Conservation (phyloP, 2,329 filamentous ascomycete species). For the Cylindrodendrum hubeiense region DNA sequence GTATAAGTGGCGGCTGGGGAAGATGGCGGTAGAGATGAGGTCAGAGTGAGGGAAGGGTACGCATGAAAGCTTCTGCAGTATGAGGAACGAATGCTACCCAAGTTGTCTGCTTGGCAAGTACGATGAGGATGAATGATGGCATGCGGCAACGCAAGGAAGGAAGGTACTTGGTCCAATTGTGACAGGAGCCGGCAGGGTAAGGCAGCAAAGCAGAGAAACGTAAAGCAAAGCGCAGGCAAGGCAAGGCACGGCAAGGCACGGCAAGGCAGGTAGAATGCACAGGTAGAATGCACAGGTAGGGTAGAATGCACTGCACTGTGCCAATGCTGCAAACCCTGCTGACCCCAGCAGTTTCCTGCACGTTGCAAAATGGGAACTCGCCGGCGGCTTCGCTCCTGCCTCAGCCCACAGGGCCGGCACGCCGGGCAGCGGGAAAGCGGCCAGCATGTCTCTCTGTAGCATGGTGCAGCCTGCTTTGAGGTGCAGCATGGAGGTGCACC, state of each 20-base stretch:
- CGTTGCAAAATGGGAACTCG: slow-evolving; percentile 9
- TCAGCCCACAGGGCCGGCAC: slow-evolving; percentile 3
- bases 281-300: background rate
- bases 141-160: background rate
- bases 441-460: background rate
- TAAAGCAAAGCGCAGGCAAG: background rate
- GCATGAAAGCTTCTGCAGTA: background rate
- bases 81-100: background rate
- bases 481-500: background rate
- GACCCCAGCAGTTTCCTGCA: slow-evolving; percentile 16
- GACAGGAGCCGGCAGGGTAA: background rate
- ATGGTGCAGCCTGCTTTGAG: slow-evolving; percentile 22
- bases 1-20: background rate
- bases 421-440: slow-evolving; percentile 7
- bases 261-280: background rate
- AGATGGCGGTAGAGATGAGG: background rate
- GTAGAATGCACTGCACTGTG: background rate
- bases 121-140: background rate
- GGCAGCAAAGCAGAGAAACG: background rate
- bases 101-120: background rate
- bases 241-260: background rate
- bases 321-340: slow-evolving; percentile 18
- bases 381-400: slow-evolving; percentile 9
- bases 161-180: background rate
- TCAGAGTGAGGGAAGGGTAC: background rate